A percentile compares a stretch with the other conserved stretches of the same genome.
These are phyloP conservation scores for Salinomyces thailandicus DNA, from an alignment of 2,329 filamentous ascomycete species.

Conservation along the genomic window DNA sequence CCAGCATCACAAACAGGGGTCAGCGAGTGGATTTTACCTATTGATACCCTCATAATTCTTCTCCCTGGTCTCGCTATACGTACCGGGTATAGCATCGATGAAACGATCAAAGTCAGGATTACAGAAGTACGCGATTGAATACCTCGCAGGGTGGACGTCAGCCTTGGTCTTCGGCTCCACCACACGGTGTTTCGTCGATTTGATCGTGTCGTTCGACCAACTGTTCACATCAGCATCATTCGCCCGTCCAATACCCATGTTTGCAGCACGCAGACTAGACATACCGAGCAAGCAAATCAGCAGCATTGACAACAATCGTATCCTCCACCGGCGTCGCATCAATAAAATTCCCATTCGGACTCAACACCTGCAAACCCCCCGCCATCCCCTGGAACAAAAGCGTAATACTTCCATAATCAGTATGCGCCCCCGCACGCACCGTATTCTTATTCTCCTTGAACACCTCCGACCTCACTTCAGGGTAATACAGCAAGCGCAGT, in stretches of 20 bases:
- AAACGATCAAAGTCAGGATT: conserved; percentile 67
- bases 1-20: conserved; percentile 1
- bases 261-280: not conserved
- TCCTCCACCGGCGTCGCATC: conserved; percentile 72
- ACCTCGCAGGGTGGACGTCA: conserved; percentile 58
- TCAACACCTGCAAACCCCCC: conserved; percentile 52
- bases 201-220: conserved; percentile 88
- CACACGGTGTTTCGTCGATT: conserved; percentile 80
- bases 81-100: conserved; percentile 75
- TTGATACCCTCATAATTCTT: conserved; percentile 74
- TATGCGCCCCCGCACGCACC: conserved; percentile 65
- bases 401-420: conserved; percentile 48
- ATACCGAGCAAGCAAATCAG: conserved; percentile 63
- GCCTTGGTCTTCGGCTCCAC: conserved; percentile 61
- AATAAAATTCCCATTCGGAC: conserved; percentile 63
- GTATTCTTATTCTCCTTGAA: conserved; percentile 42
- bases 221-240: not conserved
- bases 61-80: conserved; percentile 48
- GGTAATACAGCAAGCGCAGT: conserved; percentile 42
- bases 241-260: not conserved
- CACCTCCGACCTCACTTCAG: conserved; percentile 45
- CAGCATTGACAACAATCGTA: conserved; percentile 81
- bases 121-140: conserved; percentile 89
- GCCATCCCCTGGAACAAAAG: conserved; percentile 43
- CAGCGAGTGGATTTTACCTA: conserved; percentile 15